These are phyloP conservation scores for Sonneratia caseolaris DNA, from an alignment of 345 rosid species.

Conservation along the genomic window DNA sequence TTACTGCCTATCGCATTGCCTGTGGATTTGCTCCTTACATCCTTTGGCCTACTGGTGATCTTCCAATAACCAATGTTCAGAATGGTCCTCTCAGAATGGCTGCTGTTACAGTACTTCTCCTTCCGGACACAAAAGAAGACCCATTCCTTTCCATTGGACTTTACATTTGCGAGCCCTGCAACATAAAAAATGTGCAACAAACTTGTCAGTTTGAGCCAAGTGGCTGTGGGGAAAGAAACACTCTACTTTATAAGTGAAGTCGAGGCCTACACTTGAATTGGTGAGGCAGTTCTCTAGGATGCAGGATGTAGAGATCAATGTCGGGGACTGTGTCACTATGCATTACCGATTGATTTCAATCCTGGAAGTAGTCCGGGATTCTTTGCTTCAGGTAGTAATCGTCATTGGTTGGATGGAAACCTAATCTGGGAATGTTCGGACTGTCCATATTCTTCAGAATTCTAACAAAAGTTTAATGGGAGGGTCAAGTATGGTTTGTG, in stretches of 20 bases:
- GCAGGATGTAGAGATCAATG: slow-evolving; percentile 22
- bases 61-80: slow-evolving; percentile 45
- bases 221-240: background rate
- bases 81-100: slow-evolving; percentile 11
- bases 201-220: too few species aligned
- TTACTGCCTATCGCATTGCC: slow-evolving; percentile 24
- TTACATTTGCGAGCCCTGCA: background rate
- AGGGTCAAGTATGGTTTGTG: background rate
- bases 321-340: slow-evolving; percentile 15
- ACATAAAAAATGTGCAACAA: background rate
- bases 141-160: slow-evolving; percentile 22
- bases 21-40: slow-evolving; percentile 6
- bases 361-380: slow-evolving; percentile 9
- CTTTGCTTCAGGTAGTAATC: slow-evolving; percentile 28
- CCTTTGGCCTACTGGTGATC: slow-evolving; percentile 25
- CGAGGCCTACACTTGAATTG: background rate
- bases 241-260: too few species aligned
- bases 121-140: slow-evolving; percentile 26
- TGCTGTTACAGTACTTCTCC: slow-evolving; percentile 17
- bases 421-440: slow-evolving; percentile 14
- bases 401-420: slow-evolving; percentile 38
- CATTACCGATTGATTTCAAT: background rate
- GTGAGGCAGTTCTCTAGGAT: slow-evolving; percentile 47
- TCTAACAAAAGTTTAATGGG: too few species aligned
- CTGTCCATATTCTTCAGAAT: background rate